Evolutionary conservation across 345 rosid genomes (phyloP), one percentile per base, ranked within the genome.

Genomic region (Ailanthus altissimus): DNA sequence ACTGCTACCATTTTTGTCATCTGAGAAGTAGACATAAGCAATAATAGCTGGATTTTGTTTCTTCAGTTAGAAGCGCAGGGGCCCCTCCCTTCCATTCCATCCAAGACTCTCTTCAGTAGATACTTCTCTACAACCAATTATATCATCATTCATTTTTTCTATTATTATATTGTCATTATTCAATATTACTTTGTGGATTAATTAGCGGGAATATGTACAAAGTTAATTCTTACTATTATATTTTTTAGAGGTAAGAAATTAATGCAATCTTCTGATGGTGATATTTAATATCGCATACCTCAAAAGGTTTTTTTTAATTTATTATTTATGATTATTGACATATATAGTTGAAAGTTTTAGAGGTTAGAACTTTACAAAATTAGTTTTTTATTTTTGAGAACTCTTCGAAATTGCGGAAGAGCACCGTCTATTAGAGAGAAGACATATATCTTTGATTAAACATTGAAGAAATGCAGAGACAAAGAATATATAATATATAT

Each of bases 1-100:
- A 80, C 79, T 74, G 85, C 61, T 60, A 26, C 76, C 40, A 70
- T 9, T 73, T 82, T 82, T 86, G 87, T 84, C 83, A 59, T 82
- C 53, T 75, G 73, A 82, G 87, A 88, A 82, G 86, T 71, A 82
- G 89, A 85, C 88, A 88, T 76, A 73, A 51, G 82, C 66, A 79
- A 84, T 84, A 68, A 80, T 82, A 51, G 83, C 72, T 74, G 81
- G 77, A 75, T 80, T 83, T 81, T 86, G 88, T 84, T 76, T 79
- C 81, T 70, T 71, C 75, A 70, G 81, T 80, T 81, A n/a, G 79
- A 75, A 80, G 75, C 84, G n/a, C n/a, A n/a, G n/a, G 78, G 84
- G 79, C 56, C 0, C 64, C 83, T n/a, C 81, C 79, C 68, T 26
- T 6, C 60, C 50, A 3, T 49, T 21, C 50, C 10, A 40, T 40